These are phyloP conservation scores for sorghum (Sorghum bicolor) DNA, from an alignment of 176 grass and related monocot genomes.

Conservation along the genomic window Sorghum_bicolor_NCBIv3 NC_012873.2:5705501-5706000, in stretches of 20 bases:
- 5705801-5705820: conserved; percentile 84
- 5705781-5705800: conserved; percentile 90
- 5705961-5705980: neutral
- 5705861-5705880: neutral
- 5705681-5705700: neutral
- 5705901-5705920: neutral
- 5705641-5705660: neutral
- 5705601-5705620: conserved; percentile 52
- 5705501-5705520: conserved; percentile 79
- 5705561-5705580: conserved; percentile 81
- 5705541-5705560: conserved; percentile 66
- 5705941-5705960: neutral
- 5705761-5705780: conserved; percentile 93
- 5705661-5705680: conserved; percentile 16
- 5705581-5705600: conserved; percentile 76
- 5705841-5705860: conserved; percentile 62
- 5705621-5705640: conserved; percentile 5
- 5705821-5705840: conserved; percentile 94
- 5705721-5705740: conserved; percentile 33
- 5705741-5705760: conserved; percentile 52
- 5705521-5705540: conserved; percentile 67
- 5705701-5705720: conserved; percentile 7
- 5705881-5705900: neutral
- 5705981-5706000: neutral
- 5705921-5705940: neutral